phyloP scores from a whole-genome alignment of 1,139 yeast genomes.

The Meyerozyma smithsonii region DNA sequence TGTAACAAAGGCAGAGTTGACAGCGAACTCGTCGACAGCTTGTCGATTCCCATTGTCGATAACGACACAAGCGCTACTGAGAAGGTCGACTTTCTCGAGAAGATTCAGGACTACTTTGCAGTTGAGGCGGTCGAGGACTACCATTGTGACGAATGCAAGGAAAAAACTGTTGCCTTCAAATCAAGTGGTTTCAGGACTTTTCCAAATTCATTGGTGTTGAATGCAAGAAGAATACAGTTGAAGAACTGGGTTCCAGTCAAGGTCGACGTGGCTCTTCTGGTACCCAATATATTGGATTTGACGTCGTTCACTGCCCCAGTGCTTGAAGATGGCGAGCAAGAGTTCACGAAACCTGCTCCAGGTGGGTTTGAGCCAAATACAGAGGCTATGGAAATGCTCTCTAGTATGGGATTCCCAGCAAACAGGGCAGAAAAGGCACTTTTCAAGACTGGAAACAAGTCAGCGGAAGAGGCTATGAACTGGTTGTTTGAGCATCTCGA shows the following conservation, averaged over 20 bases:
- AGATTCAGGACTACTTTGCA: constrained; percentile 42
- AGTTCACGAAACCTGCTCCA: constrained; percentile 23
- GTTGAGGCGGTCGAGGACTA: constrained; percentile 61
- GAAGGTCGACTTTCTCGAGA: constrained; percentile 47
- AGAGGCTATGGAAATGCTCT: constrained; percentile 49
- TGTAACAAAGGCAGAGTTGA: constrained; percentile 62
- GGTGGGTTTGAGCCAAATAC: constrained; percentile 51
- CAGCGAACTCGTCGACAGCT: constrained; percentile 57
- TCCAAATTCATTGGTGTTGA: constrained; percentile 68
- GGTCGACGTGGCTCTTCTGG: constrained; percentile 63
- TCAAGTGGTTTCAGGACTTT: constrained; percentile 51
- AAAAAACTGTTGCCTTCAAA: constrained; percentile 42
- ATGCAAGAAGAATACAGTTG: constrained; percentile 74
- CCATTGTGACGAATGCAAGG: constrained; percentile 58
- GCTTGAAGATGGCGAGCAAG: constrained; percentile 36
- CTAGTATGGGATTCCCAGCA: constrained; percentile 85
- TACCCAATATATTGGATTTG: constrained; percentile 46
- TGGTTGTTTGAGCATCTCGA: constrained; percentile 91
- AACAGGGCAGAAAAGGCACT: constrained; percentile 65
- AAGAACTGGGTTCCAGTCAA: constrained; percentile 91
- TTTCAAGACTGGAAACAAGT: constrained; percentile 62
- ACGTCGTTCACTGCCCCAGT: constrained; percentile 25
- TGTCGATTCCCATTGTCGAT: constrained; percentile 59
- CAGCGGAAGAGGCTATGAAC: constrained; percentile 78
- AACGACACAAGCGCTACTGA: constrained; percentile 41